These are phyloP conservation scores for Kazachstania africana DNA, from an alignment of 805 yeast genomes.

Conservation along the genomic window DNA sequence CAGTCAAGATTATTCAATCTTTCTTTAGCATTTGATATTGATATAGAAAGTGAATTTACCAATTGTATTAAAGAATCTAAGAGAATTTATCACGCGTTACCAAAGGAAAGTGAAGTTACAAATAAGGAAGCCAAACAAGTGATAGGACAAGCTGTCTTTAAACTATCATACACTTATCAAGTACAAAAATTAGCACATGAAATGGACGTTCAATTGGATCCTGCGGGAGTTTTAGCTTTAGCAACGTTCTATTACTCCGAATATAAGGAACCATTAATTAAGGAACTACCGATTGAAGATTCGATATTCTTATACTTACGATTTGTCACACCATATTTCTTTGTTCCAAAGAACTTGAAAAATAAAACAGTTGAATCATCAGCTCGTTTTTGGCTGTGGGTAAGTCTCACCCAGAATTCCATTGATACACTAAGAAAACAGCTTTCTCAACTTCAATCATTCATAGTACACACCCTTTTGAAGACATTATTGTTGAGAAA, in stretches of 20 bases:
- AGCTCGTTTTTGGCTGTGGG: conserved; percentile 29
- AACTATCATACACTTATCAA: conserved; percentile 28
- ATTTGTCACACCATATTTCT: conserved; percentile 30
- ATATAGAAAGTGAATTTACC: conserved; percentile 33
- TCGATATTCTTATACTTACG: conserved; percentile 34
- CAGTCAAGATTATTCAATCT: conserved; percentile 36
- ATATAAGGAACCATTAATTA: conserved; percentile 8
- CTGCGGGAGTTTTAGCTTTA: conserved; percentile 25
- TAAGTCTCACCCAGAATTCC: conserved; percentile 18
- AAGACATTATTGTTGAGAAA: conserved; percentile 31
- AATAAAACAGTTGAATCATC: conserved; percentile 20
- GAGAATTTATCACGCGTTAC: conserved; percentile 30
- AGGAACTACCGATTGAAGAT: conserved; percentile 13
- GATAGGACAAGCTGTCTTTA: conserved; percentile 27
- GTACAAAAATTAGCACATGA: conserved; percentile 21
- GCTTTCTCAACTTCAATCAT: conserved; percentile 20
- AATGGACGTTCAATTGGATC: conserved; percentile 21
- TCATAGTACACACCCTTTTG: conserved; percentile 28
- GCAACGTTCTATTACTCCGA: conserved; percentile 16
- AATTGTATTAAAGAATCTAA: conserved; percentile 29
- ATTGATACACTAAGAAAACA: conserved; percentile 9
- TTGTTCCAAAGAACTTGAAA: conserved; percentile 13
- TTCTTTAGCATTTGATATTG: conserved; percentile 56
- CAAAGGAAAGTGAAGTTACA: conserved; percentile 19
- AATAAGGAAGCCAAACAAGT: conserved; percentile 23